Base-by-base conservation (phyloP, 1,284 basidiomycete species). In the Sphaerobolus stellatus region DNA sequence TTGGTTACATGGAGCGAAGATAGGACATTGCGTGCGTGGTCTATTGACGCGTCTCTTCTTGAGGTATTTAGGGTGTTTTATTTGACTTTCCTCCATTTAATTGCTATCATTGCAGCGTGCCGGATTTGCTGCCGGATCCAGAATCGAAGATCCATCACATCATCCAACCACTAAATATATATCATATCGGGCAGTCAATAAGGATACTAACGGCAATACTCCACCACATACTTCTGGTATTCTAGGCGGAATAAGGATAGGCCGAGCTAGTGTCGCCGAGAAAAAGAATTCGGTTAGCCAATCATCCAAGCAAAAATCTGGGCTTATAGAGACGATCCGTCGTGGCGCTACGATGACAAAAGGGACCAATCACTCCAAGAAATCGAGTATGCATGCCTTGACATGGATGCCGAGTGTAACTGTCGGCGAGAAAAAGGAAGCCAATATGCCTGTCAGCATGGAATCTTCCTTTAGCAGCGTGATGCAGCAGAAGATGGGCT, bases 1-100 rank as follows among this genome's bases (percentile, higher is more conserved):
- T 79, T 99, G 3, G 92, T 99, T 48, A 98, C 95, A 0, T 98
- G 95, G 96, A 92, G 92, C 2, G 96, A 95, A 69, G 97, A 98
- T 66, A 83, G 93, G 41, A 96, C 91, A 0, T 73, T 99, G 31
- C 77, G 93, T 8, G 90, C 98, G 62, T 98, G 94, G 92, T 94
- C 94, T 0, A 78, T 98, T 4, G 82, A 86, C 47, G 71, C 76
- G 1, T 86, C 90, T 40, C 78, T 80, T 25, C 84, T 90, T 74
- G 78, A 86, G 75, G 88, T 80, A 62, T 31, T 45, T 16, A n/a
- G n/a, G n/a, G 25, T 44, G 28, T 48, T 36, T 13, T 43, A 25
- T 24, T 40, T 1, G 6, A 44, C 31, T 22, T 25, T 8, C 34
- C 25, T 5, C 9, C 22, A 25, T 44, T 48, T 9, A 33, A 20